Percentiles rank a stretch among this genome's conserved stretches.
phyloP scores from a whole-genome alignment of 2,329 filamentous ascomycete genomes.

The Aspergillus fischeri region DNA sequence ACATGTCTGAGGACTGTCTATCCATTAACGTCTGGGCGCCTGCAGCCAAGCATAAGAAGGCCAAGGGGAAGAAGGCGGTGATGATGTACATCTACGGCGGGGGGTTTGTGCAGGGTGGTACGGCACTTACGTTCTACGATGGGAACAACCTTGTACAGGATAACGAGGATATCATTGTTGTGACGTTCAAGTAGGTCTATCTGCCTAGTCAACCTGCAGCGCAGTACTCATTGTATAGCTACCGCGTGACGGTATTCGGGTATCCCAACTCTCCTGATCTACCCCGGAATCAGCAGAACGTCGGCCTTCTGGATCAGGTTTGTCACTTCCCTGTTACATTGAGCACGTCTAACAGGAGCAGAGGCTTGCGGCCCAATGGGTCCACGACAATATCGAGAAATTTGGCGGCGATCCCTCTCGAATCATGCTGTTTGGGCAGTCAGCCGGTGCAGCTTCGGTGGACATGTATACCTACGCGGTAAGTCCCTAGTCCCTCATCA shows the following conservation, averaged over 20 bases:
- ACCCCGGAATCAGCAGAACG: slow-evolving; percentile 7
- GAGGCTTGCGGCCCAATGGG: slow-evolving; percentile 33
- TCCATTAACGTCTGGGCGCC: slow-evolving; percentile 18
- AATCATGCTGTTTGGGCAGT: slow-evolving; percentile 49
- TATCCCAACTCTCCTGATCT: slow-evolving; percentile 15
- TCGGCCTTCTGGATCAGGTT: slow-evolving; percentile 17
- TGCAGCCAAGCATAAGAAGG: not conserved
- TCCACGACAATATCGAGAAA: slow-evolving; percentile 45
- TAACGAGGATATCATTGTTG: slow-evolving; percentile 14
- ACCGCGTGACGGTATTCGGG: slow-evolving; percentile 18
- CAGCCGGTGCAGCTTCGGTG: slow-evolving; percentile 41
- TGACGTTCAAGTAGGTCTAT: slow-evolving; percentile 13
- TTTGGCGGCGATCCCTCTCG: slow-evolving; percentile 49
- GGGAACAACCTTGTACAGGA: slow-evolving; percentile 12
- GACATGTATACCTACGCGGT: slow-evolving; percentile 12
- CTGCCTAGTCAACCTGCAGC: no score
- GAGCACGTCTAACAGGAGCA: no score
- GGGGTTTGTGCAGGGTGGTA: slow-evolving; percentile 7
- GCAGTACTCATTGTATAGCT: slow-evolving; percentile 1
- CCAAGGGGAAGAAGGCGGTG: slow-evolving; percentile 1
- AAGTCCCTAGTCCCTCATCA: not conserved
- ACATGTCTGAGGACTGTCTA: slow-evolving; percentile 18
- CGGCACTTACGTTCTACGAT: slow-evolving; percentile 11
- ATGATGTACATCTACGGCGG: slow-evolving; percentile 20
- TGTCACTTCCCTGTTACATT: no score